Percentiles rank a stretch among this genome's conserved stretches.
phyloP scores from a whole-genome alignment of 176 grass and related monocot genomes.

The Avena eriantha region DNA sequence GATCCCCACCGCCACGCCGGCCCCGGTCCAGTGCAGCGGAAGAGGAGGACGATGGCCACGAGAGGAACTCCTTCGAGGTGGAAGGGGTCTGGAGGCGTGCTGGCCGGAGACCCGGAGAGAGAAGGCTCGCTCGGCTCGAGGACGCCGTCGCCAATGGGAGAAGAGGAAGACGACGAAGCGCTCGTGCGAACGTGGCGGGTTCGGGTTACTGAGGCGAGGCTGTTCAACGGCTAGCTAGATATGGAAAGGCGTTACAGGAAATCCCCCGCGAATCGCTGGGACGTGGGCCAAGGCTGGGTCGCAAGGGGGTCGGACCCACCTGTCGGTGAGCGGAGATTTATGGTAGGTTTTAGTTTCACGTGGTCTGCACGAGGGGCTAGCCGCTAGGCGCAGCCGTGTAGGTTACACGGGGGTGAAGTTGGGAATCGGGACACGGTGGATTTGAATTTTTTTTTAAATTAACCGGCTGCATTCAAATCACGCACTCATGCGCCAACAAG shows the following conservation, averaged over 20 bases:
- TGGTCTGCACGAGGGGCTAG: neutral
- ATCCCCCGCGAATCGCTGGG: neutral
- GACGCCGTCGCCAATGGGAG: neutral
- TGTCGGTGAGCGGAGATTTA: neutral
- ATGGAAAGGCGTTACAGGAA: slow-evolving; percentile 34
- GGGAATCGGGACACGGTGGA: neutral
- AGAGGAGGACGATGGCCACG: neutral
- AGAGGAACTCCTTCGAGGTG: neutral
- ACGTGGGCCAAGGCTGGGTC: neutral
- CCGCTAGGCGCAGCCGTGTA: neutral
- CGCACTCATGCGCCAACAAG: no score
- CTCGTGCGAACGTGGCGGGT: neutral
- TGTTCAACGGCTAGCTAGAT: slow-evolving; percentile 43
- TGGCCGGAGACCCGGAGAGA: neutral
- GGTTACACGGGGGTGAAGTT: neutral
- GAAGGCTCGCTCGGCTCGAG: slow-evolving; percentile 7
- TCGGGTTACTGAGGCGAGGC: neutral
- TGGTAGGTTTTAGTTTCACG: slow-evolving; percentile 21
- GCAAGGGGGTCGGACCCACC: neutral
- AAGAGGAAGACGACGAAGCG: neutral
- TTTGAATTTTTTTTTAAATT: neutral
- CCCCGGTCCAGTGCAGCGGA: neutral
- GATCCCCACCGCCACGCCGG: neutral
- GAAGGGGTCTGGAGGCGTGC: neutral
- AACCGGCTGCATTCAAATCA: neutral